Base-by-base conservation (phyloP, 139 green algal species). In the Volvox africanus region DNA sequence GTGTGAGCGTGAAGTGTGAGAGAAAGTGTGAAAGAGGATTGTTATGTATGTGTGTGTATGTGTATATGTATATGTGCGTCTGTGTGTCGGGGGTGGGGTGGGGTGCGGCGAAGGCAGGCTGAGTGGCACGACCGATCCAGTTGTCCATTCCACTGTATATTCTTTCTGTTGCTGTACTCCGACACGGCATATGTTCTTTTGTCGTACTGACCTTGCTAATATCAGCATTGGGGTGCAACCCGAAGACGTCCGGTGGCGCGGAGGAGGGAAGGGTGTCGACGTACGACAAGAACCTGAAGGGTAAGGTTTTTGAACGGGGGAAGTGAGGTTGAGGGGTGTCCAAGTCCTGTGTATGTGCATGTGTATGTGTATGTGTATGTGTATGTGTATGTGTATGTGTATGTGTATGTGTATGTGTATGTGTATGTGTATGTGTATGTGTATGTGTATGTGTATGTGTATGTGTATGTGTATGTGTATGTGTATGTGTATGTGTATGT, bases 171-270 rank as follows among this genome's bases (percentile, higher is more conserved):
- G 44, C 9, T 5, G 9, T 55, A 14, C 44, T 55, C 9, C 44
- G 9, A 9, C 9, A 55, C 44, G 44, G 44, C 44, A 26, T 67
- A 35, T 67, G 78, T 1, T 13, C 28, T 22, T 13, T 30, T 28
- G 0, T 61, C 94, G 84, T 77, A 96, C 44, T 55, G 44, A 55
- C 93, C 76, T 95, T 95, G 22, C 82, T 93, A 83, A 96, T 96
- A 92, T 97, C 94, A 16, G 94, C 95, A 86, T 97, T 97, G 50
- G 90, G 81, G 92, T 96, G 94, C 82, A 97, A 92, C 19, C 95
- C 95, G 89, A 96, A 95, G 62, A 93, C 94, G 82, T 97, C 94
- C 14, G 95, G 95, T 17, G 76, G 37, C 12, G 87, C 80, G 13
- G 65, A 69, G 50, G 86, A 62, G 19, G 93, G 93, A 26, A 96